phyloP scores from a whole-genome alignment of 2,329 filamentous ascomycete species.

The Colletotrichum kahawae region DNA sequence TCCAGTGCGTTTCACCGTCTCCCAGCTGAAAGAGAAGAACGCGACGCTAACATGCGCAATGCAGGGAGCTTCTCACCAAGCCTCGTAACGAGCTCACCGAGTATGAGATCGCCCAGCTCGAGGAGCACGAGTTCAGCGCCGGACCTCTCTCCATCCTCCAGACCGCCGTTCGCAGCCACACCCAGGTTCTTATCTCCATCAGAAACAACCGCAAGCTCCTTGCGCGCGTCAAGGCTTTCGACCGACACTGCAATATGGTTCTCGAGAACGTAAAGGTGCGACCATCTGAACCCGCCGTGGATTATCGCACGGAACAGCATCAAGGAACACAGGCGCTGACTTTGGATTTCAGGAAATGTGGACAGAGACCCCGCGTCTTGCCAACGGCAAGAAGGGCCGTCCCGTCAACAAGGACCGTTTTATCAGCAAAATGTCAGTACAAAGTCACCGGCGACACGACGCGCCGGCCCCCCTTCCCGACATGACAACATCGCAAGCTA shows the following conservation, averaged over 20 bases:
- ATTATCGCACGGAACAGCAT: not conserved
- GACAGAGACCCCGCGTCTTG: conserved; percentile 88
- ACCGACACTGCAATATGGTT: conserved; percentile 99
- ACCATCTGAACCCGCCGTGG: not conserved
- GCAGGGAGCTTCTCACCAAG: conserved; percentile 87
- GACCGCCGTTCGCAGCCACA: conserved; percentile 92
- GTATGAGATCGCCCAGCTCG: conserved; percentile 82
- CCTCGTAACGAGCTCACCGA: conserved; percentile 90
- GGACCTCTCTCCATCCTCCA: conserved; percentile 85
- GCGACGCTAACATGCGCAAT: conserved; percentile 31
- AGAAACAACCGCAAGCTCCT: conserved; percentile 98
- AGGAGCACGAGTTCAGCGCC: conserved; percentile 61
- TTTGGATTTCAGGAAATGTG: conserved; percentile 77
- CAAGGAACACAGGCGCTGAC: not conserved
- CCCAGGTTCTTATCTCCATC: conserved; percentile 95
- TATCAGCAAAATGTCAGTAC: conserved; percentile 92
- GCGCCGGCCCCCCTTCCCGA: not conserved
- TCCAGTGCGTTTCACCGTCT: conserved; percentile 60
- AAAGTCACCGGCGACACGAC: not conserved
- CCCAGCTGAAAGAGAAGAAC: not conserved
- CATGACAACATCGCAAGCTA: not conserved
- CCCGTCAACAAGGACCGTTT: conserved; percentile 98
- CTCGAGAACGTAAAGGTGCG: conserved; percentile 77
- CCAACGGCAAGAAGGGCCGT: conserved; percentile 85
- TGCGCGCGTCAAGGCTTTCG: conserved; percentile 96